These are phyloP conservation scores for Xylaria sp. DNA, from an alignment of 2,329 filamentous ascomycete genomes.

Conservation along the genomic window DNA sequence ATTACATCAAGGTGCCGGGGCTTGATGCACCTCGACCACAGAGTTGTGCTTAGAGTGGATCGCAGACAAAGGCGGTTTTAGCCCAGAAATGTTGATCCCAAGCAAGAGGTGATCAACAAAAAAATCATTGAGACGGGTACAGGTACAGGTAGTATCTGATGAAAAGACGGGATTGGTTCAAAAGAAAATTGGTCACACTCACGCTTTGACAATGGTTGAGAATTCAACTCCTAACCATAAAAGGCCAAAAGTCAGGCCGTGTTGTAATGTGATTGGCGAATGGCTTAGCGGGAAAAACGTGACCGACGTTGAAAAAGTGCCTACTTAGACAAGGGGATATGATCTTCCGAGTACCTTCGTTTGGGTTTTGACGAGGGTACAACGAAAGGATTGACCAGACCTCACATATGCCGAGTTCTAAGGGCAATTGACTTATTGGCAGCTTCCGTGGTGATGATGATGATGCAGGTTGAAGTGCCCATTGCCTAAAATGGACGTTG, in stretches of 20 bases:
- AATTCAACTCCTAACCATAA: slow-evolving; percentile 17
- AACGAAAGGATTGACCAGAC: background rate
- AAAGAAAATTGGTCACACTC: slow-evolving; percentile 5
- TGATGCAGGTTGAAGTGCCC: slow-evolving; percentile 25
- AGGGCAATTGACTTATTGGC: slow-evolving; percentile 21
- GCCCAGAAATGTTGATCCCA: background rate
- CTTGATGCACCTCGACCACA: slow-evolving; percentile 4
- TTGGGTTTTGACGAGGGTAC: slow-evolving; percentile 17
- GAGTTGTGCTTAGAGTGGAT: background rate
- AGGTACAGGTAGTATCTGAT: background rate
- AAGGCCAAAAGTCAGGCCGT: slow-evolving; percentile 9
- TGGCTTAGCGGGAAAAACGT: background rate
- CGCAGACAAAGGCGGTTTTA: background rate
- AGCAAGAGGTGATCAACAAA: background rate
- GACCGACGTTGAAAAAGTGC: background rate
- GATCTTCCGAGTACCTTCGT: background rate
- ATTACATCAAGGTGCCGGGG: background rate
- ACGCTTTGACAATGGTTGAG: slow-evolving; percentile 14
- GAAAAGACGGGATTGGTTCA: background rate
- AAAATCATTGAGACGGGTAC: background rate
- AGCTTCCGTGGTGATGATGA: slow-evolving; percentile 17
- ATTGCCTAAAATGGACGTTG: slow-evolving; percentile 37
- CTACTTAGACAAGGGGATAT: background rate
- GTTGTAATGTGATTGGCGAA: slow-evolving; percentile 2
- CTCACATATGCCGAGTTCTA: slow-evolving; percentile 24